phyloP scores from a whole-genome alignment of 345 rosid genomes.

The Syzygium oleosum region DNA sequence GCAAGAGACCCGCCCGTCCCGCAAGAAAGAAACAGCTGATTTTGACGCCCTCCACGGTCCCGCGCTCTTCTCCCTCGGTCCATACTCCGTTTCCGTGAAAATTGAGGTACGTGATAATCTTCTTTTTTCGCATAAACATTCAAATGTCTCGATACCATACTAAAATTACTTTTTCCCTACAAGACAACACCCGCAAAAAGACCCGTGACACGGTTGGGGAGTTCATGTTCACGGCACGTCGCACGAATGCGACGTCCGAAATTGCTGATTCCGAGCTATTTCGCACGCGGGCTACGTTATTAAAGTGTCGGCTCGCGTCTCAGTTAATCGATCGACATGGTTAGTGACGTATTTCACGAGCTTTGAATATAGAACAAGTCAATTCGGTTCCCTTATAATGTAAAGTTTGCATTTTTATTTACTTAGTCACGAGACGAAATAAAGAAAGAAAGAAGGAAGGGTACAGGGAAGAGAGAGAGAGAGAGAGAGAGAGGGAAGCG shows the following conservation, averaged over 20 bases:
- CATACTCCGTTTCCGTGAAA: background rate
- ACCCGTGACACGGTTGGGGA: background rate
- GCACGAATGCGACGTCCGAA: too few species aligned
- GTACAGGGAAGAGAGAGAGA: background rate
- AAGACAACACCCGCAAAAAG: fast-evolving
- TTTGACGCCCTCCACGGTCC: background rate
- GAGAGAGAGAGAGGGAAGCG: background rate
- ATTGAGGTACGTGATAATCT: background rate
- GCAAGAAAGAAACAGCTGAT: fast-evolving
- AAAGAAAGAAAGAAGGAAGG: background rate
- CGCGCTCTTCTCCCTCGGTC: background rate
- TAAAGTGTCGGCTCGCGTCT: background rate
- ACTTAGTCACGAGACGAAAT: background rate
- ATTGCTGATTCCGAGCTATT: too few species aligned
- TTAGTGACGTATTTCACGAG: background rate
- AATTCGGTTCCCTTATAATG: background rate
- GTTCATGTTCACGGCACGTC: background rate
- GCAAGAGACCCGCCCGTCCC: too few species aligned
- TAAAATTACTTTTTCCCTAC: background rate
- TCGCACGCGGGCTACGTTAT: too few species aligned
- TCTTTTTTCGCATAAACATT: background rate
- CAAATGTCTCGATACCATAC: background rate
- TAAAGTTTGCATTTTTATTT: background rate
- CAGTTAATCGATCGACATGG: background rate
- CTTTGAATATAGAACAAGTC: background rate